phyloP scores from a whole-genome alignment of 495 filamentous ascomycete species.

The Penicillium argentinense region DNA sequence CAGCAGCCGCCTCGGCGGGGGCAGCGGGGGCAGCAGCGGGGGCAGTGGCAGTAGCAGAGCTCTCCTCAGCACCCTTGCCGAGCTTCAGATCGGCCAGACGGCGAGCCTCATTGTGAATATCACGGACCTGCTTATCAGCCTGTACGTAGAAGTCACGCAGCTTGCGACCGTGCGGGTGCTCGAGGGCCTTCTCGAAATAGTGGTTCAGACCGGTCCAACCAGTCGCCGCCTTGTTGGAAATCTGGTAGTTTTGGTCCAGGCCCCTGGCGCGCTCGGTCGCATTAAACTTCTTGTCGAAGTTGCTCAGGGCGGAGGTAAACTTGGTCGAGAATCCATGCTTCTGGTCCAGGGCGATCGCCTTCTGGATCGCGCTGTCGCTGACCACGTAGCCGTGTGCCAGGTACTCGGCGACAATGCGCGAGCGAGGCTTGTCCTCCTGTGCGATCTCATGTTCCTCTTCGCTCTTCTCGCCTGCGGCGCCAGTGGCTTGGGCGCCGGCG shows the following conservation, averaged over 20 bases:
- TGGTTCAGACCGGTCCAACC: conserved; percentile 67
- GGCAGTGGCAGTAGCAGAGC: conserved; percentile 25
- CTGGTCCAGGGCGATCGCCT: conserved; percentile 82
- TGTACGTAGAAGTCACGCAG: conserved; percentile 82
- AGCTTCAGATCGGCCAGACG: conserved; percentile 86
- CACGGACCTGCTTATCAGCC: conserved; percentile 79
- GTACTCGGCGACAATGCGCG: conserved; percentile 92
- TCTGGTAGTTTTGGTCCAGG: conserved; percentile 72
- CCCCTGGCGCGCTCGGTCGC: conserved; percentile 75
- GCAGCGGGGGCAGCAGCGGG: conserved; percentile 17
- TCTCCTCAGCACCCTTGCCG: conserved; percentile 54
- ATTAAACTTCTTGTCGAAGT: conserved; percentile 79
- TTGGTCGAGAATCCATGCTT: conserved; percentile 80
- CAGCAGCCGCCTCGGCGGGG: conserved; percentile 15
- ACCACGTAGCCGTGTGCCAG: conserved; percentile 90
- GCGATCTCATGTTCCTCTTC: conserved; percentile 66
- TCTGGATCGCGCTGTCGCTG: conserved; percentile 79
- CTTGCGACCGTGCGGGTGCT: conserved; percentile 81
- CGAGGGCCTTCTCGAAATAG: conserved; percentile 91
- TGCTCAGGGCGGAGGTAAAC: conserved; percentile 70
- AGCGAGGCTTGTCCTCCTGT: conserved; percentile 93
- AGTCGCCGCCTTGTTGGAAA: conserved; percentile 61
- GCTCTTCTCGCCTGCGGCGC: conserved; percentile 40
- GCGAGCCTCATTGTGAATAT: conserved; percentile 87
- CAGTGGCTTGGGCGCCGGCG: conserved; percentile 49